Evolutionary conservation across 805 yeast genomes (phyloP), one percentile per base, ranked within the genome.

Genomic region (Schizosaccharomyces osmophilus): DNA sequence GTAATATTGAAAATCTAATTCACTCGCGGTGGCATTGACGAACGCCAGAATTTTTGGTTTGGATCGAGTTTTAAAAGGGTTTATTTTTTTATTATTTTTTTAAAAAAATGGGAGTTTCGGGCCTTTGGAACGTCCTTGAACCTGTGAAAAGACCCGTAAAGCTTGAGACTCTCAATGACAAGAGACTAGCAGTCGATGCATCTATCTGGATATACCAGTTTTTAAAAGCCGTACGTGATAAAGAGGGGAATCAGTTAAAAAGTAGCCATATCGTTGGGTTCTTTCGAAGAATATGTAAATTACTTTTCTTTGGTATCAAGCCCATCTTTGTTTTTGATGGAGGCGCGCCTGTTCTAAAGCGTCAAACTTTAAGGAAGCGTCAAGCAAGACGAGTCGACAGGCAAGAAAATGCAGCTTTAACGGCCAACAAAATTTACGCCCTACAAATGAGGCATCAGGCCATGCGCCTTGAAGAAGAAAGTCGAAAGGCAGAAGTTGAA

Each of bases 171-270:
- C 76, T 93, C 43, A 79, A 85, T 26, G 82, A 88, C 63, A 84
- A 83, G 69, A 75, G 78, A 61, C 74, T 93, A 67, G 98, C 98
- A 0, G 90, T 93, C 6, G 99, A 93, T 75, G 99, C 98, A 0
- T 90, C 97, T 1, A 93, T 93, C 65, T 93, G 99, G 99, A 85
- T 93, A 62, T 93, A 93, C 69, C 99, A 93, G 70, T 93, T 93
- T 68, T 74, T 93, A 65, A 93, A 90, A 70, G 97, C 97, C 0
- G 94, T 93, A 26, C 78, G 97, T 66, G 95, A 88, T 69, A 73
- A 79, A 48, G 84, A 84, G 39, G 98, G 97, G 6, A 80, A 84
- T 63, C 79, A 86, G 0, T 70, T 89, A 63, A 77, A 78, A 39
- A 85, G 82, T 64, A 83, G 96, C 0, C 98, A 93, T 70, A 80